Evolutionary conservation across 352 stramenopile genomes (phyloP), one percentile per base, ranked within the genome.

Genomic region (Phytopythium helicoides): DNA sequence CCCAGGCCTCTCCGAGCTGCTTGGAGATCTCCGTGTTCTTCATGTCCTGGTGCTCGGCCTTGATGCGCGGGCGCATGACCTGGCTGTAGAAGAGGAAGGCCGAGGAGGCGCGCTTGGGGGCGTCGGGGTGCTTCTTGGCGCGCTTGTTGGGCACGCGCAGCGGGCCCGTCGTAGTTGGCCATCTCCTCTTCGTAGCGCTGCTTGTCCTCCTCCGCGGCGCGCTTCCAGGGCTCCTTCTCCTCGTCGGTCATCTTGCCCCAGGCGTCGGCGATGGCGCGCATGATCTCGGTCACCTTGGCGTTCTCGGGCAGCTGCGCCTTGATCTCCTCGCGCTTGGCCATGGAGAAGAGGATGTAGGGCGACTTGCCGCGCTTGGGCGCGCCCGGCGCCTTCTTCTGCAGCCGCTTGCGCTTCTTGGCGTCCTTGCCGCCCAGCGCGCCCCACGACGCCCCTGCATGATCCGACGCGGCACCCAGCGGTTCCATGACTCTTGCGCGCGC

Each of bases 11-110:
- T 19, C 94, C 94, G 22, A 98, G 66, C 46, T 97, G 76, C 64
- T 95, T 93, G 11, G 93, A 98, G 60, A 98, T 96, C 50, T 98
- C 94, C 60, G 92, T 97, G 67, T 98, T 98, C 56, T 96, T 95
- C 86, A 98, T 97, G 47, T 96, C 86, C 39, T 92, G 92, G 68
- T 98, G 87, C 47, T 97, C 81, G 3, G 81, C 65, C 68, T 98
- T 97, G 41, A 98, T 92, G 23, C 81, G 64, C 25, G 82, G 71
- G 15, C 92, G 76, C 71, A 96, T 96, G 19, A 92, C 86, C 52
- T 97, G 81, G 36, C 86, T 94, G 66, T 97, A 98, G 69, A 96
- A 98, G 9, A 98, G 74, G 60, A 98, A 98, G 18, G 95, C 90
- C 26, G 86, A 97, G 60, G 95, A 98, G 7, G 94, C 90, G 26